These are phyloP conservation scores for Diaporthe capsici DNA, from an alignment of 2,329 filamentous ascomycete genomes.

Conservation along the genomic window DNA sequence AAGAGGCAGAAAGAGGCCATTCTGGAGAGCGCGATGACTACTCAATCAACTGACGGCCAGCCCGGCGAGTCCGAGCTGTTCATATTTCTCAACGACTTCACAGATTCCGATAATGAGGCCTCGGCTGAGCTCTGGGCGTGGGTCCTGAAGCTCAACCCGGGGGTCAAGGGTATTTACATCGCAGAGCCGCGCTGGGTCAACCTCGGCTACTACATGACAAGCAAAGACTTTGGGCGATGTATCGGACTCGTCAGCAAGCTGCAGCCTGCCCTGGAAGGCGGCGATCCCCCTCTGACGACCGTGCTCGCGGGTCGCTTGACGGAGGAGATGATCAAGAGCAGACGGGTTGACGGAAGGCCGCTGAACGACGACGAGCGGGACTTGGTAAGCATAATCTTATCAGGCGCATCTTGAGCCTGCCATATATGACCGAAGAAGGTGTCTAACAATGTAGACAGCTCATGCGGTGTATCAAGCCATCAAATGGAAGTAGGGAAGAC, in stretches of 20 bases:
- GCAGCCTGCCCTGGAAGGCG: constrained; percentile 10
- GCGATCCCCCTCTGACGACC: constrained; percentile 35
- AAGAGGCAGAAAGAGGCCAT: constrained; percentile 33
- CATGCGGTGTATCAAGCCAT: constrained; percentile 37
- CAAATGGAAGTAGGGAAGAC: constrained; percentile 19
- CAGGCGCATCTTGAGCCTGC: neutral
- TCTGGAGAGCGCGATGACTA: constrained; percentile 32
- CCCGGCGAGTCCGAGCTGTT: constrained; percentile 11
- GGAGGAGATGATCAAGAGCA: constrained; percentile 14
- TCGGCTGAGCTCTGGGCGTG: constrained; percentile 38
- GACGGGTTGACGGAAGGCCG: constrained; percentile 12
- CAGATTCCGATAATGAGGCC: constrained; percentile 41
- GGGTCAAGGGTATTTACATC: constrained; percentile 37
- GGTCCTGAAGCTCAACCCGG: constrained; percentile 12
- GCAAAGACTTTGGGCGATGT: constrained; percentile 28
- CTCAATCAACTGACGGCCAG: constrained; percentile 20
- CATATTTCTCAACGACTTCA: constrained; percentile 41
- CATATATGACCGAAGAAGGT: too few relatives aligned
- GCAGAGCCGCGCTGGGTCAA: constrained; percentile 41
- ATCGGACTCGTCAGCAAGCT: constrained; percentile 34
- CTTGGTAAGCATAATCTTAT: constrained; percentile 27
- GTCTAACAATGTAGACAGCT: constrained; percentile 22
- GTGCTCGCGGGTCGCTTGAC: constrained; percentile 38
- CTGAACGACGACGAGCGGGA: constrained; percentile 20
- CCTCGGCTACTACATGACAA: constrained; percentile 41